A percentile compares a stretch with the other conserved stretches of the same genome.
Conservation (phyloP, 257 asterid species). For the Nicotiana sylvestris region DNA sequence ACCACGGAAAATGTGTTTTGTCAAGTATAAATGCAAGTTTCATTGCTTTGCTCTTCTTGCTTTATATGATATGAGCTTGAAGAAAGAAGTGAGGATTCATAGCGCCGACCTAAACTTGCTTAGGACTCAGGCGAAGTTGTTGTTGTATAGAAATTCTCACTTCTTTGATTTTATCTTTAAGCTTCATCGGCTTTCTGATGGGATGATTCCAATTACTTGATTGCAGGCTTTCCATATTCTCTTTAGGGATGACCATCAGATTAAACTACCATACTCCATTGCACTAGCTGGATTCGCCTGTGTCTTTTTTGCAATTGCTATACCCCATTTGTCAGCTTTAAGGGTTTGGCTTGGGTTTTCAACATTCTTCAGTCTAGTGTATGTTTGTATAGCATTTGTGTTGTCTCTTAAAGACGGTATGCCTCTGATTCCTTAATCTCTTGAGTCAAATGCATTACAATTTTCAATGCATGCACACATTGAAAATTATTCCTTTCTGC, state of each 20-base stretch:
- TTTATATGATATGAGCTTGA: too few relatives aligned
- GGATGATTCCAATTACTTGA: not conserved
- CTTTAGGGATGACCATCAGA: slow-evolving; percentile 45
- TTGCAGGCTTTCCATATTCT: slow-evolving; percentile 74
- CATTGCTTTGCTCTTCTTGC: not conserved
- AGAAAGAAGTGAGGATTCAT: too few relatives aligned
- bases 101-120: too few relatives aligned
- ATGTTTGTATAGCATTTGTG: slow-evolving; percentile 48
- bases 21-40: not conserved
- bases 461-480: not conserved
- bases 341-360: slow-evolving; percentile 79
- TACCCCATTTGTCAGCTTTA: slow-evolving; percentile 89
- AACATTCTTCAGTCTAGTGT: slow-evolving; percentile 63
- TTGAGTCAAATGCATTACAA: not conserved
- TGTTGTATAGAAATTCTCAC: too few relatives aligned
- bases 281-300: slow-evolving; percentile 68
- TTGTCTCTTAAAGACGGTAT: slow-evolving; percentile 83
- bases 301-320: slow-evolving; percentile 64
- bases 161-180: not conserved
- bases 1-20: not conserved
- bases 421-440: not conserved
- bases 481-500: not conserved
- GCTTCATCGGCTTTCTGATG: not conserved
- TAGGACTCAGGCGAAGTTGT: rapidly evolving
- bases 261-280: slow-evolving; percentile 76